Base-by-base conservation (phyloP, 805 yeast genomes). In the Blastobotrys peoriensis region DNA sequence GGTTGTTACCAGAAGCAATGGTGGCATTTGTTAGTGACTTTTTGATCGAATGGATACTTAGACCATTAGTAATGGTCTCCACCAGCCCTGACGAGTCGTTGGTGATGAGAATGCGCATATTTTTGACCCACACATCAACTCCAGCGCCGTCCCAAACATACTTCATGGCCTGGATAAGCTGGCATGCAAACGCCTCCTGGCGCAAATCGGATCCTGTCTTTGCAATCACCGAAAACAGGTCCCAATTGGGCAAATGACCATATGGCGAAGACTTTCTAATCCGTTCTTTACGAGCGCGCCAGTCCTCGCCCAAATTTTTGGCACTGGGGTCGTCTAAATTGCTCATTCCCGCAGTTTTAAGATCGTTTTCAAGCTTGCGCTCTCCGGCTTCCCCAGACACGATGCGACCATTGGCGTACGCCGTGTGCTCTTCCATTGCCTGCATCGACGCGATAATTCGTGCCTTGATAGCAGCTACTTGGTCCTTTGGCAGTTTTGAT, bases 111-210 rank as follows among this genome's bases (percentile, higher is more conserved):
- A 93, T 93, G 55, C 86, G 80, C 98, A 93, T 91, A 52, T 81
- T 74, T 55, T 89, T 91, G 2, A 89, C 93, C 98, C 98, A 93
- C 3, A 81, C 86, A 21, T 75, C 81, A 5, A 85, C 79, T 2
- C 72, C 71, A 19, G 77, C 76, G 23, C 70, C 74, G 39, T 76
- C 75, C 98, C 98, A 93, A 36, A 87, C 79, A 41, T 78, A 78
- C 1, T 95, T 80, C 66, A 91, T 86, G 19, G 95, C 83, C 49
- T 84, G 83, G 41, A 93, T 91, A 36, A 93, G 63, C 62, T 93
- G 98, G 51, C 96, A 88, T 0, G 98, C 98, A 70, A 93, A 88
- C 0, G 98, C 96, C 63, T 93, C 98, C 61, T 93, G 98, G 19
- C 96, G 84, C 41, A 93, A 64, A 65, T 93, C 98, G 57, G 85